Evolutionary conservation across 441 rosid genomes (phyloP).

Genomic region (Brassica balearica): DNA sequence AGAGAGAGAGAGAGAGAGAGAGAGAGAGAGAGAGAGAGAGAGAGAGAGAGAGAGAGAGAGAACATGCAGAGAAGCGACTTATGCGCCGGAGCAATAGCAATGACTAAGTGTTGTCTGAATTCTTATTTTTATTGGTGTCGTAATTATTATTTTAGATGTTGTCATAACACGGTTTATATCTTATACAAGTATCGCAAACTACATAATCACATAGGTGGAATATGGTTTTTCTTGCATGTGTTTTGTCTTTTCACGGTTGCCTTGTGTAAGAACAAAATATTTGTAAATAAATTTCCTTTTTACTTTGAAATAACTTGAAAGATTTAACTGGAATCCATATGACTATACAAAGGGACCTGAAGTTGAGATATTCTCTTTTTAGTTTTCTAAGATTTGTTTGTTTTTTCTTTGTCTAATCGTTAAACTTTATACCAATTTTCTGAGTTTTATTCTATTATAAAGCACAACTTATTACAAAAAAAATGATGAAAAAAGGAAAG

Average conservation of each 20-base stretch:
- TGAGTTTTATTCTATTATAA: too few species aligned
- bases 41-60: constrained; percentile 5
- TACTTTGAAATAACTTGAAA: neutral
- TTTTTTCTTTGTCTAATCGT: neutral
- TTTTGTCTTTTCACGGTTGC: constrained; percentile 36
- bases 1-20: neutral
- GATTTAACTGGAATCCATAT: neutral
- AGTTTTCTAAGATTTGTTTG: neutral
- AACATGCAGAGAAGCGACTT: constrained; percentile 59
- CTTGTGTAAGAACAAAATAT: constrained; percentile 15
- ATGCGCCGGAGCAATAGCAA: constrained; percentile 56
- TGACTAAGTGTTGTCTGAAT: constrained; percentile 33
- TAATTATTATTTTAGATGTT: constrained; percentile 31
- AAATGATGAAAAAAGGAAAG: neutral
- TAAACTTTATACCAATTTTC: neutral
- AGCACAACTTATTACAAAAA: neutral
- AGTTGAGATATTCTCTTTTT: constrained; percentile 1
- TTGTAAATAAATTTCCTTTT: neutral
- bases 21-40: constrained; percentile 15
- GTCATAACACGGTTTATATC: constrained; percentile 32
- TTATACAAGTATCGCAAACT: constrained; percentile 10
- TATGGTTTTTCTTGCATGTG: constrained; percentile 29
- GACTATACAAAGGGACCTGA: neutral
- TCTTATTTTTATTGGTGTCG: constrained; percentile 24
- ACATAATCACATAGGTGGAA: constrained; percentile 20